Conservation (phyloP, 305 asterid genomes). For the Solanum hybrid region DNA sequence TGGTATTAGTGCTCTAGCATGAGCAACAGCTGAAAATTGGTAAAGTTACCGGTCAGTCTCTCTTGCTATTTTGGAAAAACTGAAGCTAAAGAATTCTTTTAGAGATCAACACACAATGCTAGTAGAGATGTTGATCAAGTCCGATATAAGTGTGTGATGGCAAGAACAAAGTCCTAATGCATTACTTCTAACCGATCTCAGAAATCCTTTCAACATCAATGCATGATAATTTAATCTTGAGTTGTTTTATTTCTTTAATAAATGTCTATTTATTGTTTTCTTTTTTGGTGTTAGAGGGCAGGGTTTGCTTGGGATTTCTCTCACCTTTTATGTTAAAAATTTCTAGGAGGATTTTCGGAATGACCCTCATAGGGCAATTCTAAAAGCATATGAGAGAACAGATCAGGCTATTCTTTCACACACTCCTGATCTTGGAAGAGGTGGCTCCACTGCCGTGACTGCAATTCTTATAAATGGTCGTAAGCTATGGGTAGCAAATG, state of each 20-base stretch:
- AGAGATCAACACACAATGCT: neutral
- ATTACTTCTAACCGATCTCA: neutral
- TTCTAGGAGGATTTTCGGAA: constrained; percentile 73
- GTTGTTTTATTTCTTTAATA: neutral
- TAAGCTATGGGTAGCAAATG: constrained; percentile 84
- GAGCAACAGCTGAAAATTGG: neutral
- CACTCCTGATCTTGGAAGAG: constrained; percentile 81
- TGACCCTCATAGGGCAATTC: constrained; percentile 60
- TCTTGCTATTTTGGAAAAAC: neutral
- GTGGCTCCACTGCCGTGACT: constrained; percentile 97
- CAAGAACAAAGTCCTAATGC: neutral
- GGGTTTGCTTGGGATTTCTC: neutral
- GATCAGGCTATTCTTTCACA: constrained; percentile 87
- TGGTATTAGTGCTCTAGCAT: neutral
- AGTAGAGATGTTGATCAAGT: neutral
- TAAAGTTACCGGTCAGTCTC: neutral
- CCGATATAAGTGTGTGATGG: neutral
- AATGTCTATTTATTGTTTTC: neutral
- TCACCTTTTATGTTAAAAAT: neutral
- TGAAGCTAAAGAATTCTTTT: neutral
- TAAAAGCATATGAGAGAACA: constrained; percentile 78
- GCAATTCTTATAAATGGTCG: constrained; percentile 63
- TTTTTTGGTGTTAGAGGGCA: neutral
- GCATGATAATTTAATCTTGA: neutral
- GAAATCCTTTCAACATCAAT: neutral